phyloP scores from a whole-genome alignment of 1,284 basidiomycete genomes.

The Exobasidium cylindrosporum region DNA sequence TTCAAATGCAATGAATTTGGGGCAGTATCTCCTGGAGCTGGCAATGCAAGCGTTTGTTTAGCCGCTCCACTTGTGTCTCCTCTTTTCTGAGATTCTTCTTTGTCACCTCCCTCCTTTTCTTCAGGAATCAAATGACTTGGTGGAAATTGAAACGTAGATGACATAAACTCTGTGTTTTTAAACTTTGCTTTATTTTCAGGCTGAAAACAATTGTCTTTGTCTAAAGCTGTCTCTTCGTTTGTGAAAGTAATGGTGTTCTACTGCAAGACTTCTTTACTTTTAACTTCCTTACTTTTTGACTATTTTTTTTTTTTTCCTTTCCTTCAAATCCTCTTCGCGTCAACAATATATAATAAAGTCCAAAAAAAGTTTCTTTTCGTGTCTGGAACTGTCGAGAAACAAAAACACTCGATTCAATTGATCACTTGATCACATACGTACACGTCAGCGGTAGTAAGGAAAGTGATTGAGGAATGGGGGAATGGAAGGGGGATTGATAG shows the following conservation, averaged over 20 bases:
- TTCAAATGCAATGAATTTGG: not conserved
- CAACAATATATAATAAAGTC: too few relatives aligned
- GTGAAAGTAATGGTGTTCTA: too few relatives aligned
- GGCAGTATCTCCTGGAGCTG: slow-evolving; percentile 24
- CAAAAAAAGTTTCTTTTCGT: not conserved
- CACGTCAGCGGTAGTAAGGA: not conserved
- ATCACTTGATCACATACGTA: not conserved
- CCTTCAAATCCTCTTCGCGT: too few relatives aligned
- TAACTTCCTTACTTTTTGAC: too few relatives aligned
- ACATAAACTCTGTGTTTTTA: too few relatives aligned
- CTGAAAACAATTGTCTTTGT: too few relatives aligned
- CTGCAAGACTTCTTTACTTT: too few relatives aligned
- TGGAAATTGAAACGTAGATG: not conserved
- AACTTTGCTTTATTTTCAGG: too few relatives aligned
- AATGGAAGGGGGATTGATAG: not conserved
- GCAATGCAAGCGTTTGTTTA: slow-evolving; percentile 22
- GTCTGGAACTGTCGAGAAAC: slow-evolving; percentile 2
- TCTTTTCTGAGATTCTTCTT: not conserved
- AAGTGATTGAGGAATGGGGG: not conserved
- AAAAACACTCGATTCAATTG: not conserved
- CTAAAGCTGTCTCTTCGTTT: too few relatives aligned
- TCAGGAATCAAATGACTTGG: slow-evolving; percentile 5
- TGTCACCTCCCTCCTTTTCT: not conserved
- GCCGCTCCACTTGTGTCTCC: not conserved
- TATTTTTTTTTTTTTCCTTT: too few relatives aligned